A percentile compares a stretch with the other conserved stretches of the same genome.
Conservation (phyloP, 2,329 filamentous ascomycete species). For the Sordariomycetes sp. region DNA sequence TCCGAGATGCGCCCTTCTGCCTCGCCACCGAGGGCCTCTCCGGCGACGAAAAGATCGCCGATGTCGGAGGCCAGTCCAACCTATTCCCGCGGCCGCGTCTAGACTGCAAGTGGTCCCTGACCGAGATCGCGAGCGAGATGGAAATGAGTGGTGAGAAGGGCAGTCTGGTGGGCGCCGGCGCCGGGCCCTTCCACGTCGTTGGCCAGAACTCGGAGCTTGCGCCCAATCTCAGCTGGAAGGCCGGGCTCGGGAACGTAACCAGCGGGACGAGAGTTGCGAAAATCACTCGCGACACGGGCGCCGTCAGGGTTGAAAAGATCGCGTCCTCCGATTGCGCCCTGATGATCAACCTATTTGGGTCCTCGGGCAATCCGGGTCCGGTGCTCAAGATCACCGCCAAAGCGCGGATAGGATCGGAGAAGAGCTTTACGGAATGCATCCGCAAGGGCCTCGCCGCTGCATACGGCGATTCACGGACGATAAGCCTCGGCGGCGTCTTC, state of each 20-base stretch:
- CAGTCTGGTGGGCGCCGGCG: conserved; percentile 27
- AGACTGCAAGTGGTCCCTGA: conserved; percentile 20
- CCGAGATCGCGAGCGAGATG: conserved; percentile 20
- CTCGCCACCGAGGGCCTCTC: conserved; percentile 26
- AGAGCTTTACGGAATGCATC: conserved; percentile 22
- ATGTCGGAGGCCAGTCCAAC: conserved; percentile 31
- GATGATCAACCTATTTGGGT: conserved; percentile 32
- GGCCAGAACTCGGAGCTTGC: conserved; percentile 30
- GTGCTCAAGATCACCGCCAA: conserved; percentile 24
- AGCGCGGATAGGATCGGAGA: conserved; percentile 11
- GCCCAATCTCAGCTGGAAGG: conserved; percentile 22
- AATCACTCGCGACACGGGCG: conserved; percentile 11
- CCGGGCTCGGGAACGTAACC: conserved; percentile 9
- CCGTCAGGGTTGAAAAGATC: conserved; percentile 12
- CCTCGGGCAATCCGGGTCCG: conserved; percentile 18
- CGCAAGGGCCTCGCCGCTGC: conserved; percentile 14
- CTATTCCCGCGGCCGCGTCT: conserved; percentile 23
- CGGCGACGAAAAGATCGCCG: conserved; percentile 25
- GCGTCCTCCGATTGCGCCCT: conserved; percentile 22
- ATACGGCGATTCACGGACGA: conserved; percentile 19
- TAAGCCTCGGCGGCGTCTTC: conserved; percentile 30
- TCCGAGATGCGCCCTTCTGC: conserved; percentile 22
- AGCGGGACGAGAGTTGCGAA: conserved; percentile 19
- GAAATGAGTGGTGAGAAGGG: conserved; percentile 20
- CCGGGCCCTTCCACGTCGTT: conserved; percentile 27